Evolutionary conservation across 768 basidiomycete genomes (phyloP).

Genomic region (Daedaleopsis nitida): DNA sequence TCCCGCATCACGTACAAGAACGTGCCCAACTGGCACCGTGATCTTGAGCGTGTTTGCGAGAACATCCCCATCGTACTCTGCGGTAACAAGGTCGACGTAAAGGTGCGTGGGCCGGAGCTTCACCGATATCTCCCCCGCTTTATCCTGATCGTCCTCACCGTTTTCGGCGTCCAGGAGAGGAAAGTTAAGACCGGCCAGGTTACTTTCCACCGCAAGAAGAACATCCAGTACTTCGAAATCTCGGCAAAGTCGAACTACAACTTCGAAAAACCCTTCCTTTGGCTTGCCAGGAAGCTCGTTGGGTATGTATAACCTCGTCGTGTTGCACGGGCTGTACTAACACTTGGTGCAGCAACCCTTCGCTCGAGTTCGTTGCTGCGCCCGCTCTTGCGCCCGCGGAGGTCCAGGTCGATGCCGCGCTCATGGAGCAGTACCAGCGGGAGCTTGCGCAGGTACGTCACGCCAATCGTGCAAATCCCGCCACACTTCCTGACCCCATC

Average conservation of each 20-base stretch:
- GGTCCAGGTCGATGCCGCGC: conserved; percentile 73
- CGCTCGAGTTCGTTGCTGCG: conserved; percentile 94
- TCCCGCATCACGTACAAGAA: conserved; percentile 99
- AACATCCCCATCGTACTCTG: conserved; percentile 99
- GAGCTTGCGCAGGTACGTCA: conserved; percentile 70
- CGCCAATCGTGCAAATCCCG: neutral
- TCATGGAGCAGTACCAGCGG: conserved; percentile 79
- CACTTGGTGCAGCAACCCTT: conserved; percentile 59
- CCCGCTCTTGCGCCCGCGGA: conserved; percentile 95
- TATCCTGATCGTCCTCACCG: conserved; percentile 7
- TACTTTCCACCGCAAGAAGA: conserved; percentile 99
- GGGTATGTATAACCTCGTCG: conserved; percentile 57
- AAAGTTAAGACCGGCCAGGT: conserved; percentile 99
- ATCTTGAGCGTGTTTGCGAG: conserved; percentile 99
- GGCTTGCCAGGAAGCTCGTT: conserved; percentile 97
- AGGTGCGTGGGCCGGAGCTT: conserved; percentile 55
- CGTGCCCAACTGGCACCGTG: conserved; percentile 99
- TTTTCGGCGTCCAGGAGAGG: conserved; percentile 68
- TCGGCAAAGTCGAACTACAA: conserved; percentile 99
- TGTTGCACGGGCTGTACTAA: neutral
- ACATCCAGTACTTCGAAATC: conserved; percentile 99
- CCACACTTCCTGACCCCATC: conserved; percentile 6
- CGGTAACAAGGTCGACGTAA: conserved; percentile 99
- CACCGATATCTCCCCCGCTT: neutral
- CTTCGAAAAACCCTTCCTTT: conserved; percentile 99